Conservation (phyloP, 345 rosid species). For the Corchorus capsularis region DNA sequence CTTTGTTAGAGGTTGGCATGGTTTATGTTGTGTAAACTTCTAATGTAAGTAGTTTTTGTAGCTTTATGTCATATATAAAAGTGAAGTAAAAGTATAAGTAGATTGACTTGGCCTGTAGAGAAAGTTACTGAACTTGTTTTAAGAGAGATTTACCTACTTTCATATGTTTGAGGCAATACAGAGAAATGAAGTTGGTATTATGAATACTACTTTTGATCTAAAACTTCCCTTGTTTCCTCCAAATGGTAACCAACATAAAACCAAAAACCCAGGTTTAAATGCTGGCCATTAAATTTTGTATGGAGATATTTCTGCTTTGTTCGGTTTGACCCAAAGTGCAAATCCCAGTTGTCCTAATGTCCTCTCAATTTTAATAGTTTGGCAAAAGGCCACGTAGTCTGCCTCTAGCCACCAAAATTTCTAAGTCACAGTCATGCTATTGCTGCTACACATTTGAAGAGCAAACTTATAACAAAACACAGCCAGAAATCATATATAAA, state of each 20-base stretch:
- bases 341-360: slow-evolving; percentile 11
- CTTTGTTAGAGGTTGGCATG: slow-evolving; percentile 95
- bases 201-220: not conserved
- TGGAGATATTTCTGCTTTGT: not conserved
- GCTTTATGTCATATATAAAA: not conserved
- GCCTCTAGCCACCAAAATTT: slow-evolving; percentile 31
- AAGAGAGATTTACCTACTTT: not conserved
- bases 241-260: not conserved
- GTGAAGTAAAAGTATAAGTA: not conserved
- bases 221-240: not conserved
- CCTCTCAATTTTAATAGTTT: slow-evolving; percentile 25
- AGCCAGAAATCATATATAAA: not conserved
- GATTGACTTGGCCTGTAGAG: not conserved
- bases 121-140: not conserved
- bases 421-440: slow-evolving; percentile 22
- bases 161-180: not conserved
- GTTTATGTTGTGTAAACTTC: slow-evolving; percentile 68
- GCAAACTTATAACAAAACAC: not conserved
- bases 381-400: slow-evolving; percentile 42
- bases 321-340: not conserved
- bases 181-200: not conserved
- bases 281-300: not conserved
- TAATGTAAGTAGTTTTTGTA: slow-evolving; percentile 12
- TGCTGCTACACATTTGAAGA: not conserved
- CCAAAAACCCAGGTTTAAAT: not conserved